Percentiles rank a stretch among this genome's conserved stretches.
Conservation (phyloP, 2,329 filamentous ascomycete species). For the Chalaropsis ovoidea region DNA sequence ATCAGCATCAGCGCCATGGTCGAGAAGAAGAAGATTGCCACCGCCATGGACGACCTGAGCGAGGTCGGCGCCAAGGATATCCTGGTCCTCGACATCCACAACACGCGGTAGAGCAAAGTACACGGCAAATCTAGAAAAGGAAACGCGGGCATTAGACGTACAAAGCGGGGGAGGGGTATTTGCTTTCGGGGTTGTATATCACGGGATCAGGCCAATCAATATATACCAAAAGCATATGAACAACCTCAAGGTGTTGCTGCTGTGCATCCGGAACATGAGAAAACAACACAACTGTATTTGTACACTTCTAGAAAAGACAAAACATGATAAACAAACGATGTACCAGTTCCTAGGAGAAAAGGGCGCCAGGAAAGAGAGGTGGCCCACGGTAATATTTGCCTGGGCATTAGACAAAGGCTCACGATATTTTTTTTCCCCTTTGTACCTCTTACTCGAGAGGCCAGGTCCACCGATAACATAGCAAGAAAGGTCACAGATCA, state of each 20-base stretch:
- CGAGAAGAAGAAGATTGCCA: conserved; percentile 71
- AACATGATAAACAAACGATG: conserved; percentile 12
- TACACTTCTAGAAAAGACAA: conserved; percentile 24
- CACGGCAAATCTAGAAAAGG: conserved; percentile 3
- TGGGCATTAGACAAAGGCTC: not conserved
- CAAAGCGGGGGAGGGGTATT: not conserved
- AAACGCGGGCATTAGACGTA: not conserved
- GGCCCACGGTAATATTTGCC: not conserved
- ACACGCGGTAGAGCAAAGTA: conserved; percentile 45
- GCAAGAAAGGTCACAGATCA: conserved; percentile 24
- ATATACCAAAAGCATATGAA: not conserved
- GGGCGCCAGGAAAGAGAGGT: not conserved
- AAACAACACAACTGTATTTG: conserved; percentile 22
- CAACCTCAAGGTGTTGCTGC: not conserved
- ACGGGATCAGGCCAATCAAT: conserved; percentile 15
- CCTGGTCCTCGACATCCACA: conserved; percentile 74
- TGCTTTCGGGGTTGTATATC: conserved; percentile 16
- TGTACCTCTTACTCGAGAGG: not conserved
- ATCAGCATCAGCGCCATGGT: conserved; percentile 94
- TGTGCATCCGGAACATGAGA: not conserved
- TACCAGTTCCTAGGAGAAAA: not conserved
- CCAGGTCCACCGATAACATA: not conserved
- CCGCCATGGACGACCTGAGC: conserved; percentile 75
- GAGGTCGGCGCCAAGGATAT: conserved; percentile 74
- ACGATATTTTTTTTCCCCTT: not conserved